Percentiles rank a stretch among this genome's conserved stretches.
These are phyloP conservation scores for Geotrichum fermentans DNA, from an alignment of 1,139 yeast species.

Conservation along the genomic window DNA sequence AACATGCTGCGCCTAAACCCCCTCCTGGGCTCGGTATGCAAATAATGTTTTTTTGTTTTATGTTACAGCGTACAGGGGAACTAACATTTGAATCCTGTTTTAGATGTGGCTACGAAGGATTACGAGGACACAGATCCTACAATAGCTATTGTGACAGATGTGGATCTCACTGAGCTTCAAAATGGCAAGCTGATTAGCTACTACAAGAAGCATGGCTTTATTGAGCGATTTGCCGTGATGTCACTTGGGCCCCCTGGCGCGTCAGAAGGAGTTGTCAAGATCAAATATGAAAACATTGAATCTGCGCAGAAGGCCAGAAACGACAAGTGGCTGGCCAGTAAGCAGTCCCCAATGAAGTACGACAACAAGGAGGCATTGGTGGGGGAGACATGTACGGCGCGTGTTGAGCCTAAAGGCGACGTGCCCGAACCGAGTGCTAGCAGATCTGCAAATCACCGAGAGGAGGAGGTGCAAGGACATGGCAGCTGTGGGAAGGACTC, in stretches of 20 bases:
- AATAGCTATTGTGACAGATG: constrained; percentile 6
- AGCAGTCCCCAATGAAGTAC: too few species aligned
- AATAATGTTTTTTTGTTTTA: neutral
- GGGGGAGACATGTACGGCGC: neutral
- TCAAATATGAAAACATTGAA: constrained; percentile 3
- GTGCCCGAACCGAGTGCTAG: too few species aligned
- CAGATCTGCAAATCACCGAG: too few species aligned
- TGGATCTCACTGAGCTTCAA: constrained; percentile 4
- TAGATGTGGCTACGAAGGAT: constrained; percentile 7
- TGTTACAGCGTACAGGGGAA: too few species aligned
- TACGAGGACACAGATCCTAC: constrained; percentile 3
- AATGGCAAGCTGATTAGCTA: constrained; percentile 6
- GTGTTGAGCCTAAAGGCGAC: too few species aligned
- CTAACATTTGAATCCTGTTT: neutral
- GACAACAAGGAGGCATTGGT: neutral
- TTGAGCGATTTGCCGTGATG: constrained; percentile 6
- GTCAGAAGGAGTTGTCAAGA: constrained; percentile 2
- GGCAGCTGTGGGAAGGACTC: too few species aligned
- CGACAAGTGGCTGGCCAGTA: neutral
- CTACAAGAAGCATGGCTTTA: constrained; percentile 6
- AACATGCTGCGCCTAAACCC: neutral
- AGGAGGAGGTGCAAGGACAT: too few species aligned
- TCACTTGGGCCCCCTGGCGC: constrained; percentile 1
- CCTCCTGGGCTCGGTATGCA: constrained; percentile 16
- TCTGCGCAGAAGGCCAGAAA: constrained; percentile 5